These are phyloP conservation scores for Brettanomyces anomalus DNA, from an alignment of 805 yeast genomes.

Conservation along the genomic window DNA sequence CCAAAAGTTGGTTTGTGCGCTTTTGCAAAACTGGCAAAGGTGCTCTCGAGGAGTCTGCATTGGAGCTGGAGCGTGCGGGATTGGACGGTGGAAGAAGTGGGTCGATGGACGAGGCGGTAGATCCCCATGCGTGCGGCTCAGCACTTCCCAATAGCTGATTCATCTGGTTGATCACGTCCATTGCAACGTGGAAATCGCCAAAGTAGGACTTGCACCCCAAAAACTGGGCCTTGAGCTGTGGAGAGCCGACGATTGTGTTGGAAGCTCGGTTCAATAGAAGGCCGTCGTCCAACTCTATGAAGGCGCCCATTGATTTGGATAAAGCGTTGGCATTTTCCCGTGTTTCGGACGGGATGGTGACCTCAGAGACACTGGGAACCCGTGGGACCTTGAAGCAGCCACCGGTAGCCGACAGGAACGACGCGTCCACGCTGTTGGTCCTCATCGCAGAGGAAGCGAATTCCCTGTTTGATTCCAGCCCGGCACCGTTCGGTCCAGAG, in stretches of 20 bases:
- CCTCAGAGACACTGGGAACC: background rate
- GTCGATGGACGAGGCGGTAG: too few species aligned
- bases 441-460: background rate
- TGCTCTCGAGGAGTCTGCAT: background rate
- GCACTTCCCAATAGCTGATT: conserved; percentile 18
- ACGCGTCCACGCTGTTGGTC: conserved; percentile 8
- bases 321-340: background rate
- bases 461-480: background rate
- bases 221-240: conserved; percentile 43
- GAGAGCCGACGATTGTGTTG: conserved; percentile 44
- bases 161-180: conserved; percentile 29
- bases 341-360: background rate
- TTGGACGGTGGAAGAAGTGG: too few species aligned
- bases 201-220: conserved; percentile 46
- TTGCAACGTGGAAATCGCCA: conserved; percentile 32
- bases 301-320: conserved; percentile 5
- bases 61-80: too few species aligned
- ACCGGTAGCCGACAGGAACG: conserved; percentile 1
- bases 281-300: conserved; percentile 49
- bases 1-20: conserved; percentile 25
- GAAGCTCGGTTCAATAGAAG: conserved; percentile 44
- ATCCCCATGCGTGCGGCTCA: background rate
- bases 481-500: background rate
- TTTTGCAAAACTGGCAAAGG: conserved; percentile 9
- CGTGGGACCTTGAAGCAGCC: conserved; percentile 1